These are phyloP conservation scores for Spergularia marina DNA, from an alignment of 148 eudicot genomes.

Conservation along the genomic window DNA sequence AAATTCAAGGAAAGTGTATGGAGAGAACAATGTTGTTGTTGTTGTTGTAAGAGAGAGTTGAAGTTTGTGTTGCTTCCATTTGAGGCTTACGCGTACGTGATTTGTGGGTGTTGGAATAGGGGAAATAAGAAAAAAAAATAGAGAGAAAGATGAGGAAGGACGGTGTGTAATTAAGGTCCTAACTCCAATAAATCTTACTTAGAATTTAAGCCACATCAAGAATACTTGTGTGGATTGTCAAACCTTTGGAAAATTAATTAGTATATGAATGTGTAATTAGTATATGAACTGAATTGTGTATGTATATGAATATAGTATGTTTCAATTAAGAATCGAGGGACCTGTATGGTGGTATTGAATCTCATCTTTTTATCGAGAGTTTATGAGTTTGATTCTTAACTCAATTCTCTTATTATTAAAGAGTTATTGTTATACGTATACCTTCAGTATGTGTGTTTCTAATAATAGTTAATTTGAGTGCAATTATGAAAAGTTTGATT, in stretches of 20 bases:
- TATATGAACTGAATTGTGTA: neutral
- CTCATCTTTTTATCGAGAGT: too few species aligned
- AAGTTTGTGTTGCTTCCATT: conserved; percentile 11
- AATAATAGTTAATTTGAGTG: too few species aligned
- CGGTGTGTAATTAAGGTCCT: conserved; percentile 12
- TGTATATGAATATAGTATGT: neutral
- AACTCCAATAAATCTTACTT: neutral
- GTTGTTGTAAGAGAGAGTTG: neutral
- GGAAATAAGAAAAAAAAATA: neutral
- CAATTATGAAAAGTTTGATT: too few species aligned
- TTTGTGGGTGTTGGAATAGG: neutral
- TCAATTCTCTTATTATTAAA: too few species aligned
- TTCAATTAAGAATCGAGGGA: too few species aligned
- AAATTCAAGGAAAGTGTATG: conserved; percentile 19
- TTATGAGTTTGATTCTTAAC: too few species aligned
- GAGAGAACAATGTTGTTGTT: too few species aligned
- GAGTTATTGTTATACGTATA: too few species aligned
- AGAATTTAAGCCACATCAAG: neutral
- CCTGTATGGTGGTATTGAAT: too few species aligned
- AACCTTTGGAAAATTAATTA: neutral
- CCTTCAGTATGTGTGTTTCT: too few species aligned
- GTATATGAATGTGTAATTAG: neutral
- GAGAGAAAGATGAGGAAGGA: neutral
- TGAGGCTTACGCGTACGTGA: conserved; percentile 15
- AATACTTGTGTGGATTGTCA: conserved; percentile 6